These are phyloP conservation scores for Phytophthora constricta DNA, from an alignment of 352 stramenopile genomes.

Conservation along the genomic window DNA sequence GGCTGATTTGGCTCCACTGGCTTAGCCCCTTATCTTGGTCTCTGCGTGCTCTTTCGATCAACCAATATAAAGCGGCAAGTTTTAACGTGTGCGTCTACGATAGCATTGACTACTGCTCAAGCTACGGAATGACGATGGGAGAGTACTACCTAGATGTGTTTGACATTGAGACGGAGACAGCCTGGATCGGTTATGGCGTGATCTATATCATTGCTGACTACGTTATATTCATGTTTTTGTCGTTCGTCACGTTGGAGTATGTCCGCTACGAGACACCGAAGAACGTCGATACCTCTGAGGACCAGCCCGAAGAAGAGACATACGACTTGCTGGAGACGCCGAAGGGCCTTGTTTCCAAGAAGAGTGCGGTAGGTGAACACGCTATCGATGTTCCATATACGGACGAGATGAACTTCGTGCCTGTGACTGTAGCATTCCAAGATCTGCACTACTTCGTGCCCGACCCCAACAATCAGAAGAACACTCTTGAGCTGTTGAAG, in stretches of 20 bases:
- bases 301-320: conserved; percentile 1
- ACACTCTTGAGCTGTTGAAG: background rate
- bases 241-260: conserved; percentile 36
- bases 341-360: background rate
- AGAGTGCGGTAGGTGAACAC: background rate
- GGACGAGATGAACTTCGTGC: conserved; percentile 13
- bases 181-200: conserved; percentile 47
- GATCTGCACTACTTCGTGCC: conserved; percentile 14
- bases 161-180: conserved; percentile 42
- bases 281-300: conserved; percentile 31
- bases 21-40: conserved; percentile 55
- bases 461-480: conserved; percentile 4
- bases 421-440: conserved; percentile 15
- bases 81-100: conserved; percentile 27
- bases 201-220: conserved; percentile 43
- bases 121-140: conserved; percentile 30
- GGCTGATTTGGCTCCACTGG: conserved; percentile 15
- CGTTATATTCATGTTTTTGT: conserved; percentile 41
- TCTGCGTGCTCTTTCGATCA: conserved; percentile 40
- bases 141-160: conserved; percentile 49
- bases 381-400: background rate
- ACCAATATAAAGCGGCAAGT: conserved; percentile 37
- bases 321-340: conserved; percentile 9
- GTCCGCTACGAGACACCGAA: conserved; percentile 26
- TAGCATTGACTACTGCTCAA: conserved; percentile 24